Conservation (phyloP, 2,329 filamentous ascomycete species). For the Simplicillium sp. region DNA sequence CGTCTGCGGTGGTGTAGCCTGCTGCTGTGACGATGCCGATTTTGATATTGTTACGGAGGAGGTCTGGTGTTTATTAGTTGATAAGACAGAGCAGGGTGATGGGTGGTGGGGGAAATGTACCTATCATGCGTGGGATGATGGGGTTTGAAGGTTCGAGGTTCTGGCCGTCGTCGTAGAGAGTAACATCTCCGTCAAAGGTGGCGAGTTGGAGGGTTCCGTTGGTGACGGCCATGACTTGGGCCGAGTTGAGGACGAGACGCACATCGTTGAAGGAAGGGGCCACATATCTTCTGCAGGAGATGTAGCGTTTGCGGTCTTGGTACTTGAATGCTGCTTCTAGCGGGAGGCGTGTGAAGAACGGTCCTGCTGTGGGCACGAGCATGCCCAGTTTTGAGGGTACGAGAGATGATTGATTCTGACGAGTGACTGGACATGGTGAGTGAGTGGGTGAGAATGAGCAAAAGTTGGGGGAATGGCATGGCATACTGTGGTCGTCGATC, state of each 20-base stretch:
- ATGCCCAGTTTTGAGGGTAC: conserved; percentile 85
- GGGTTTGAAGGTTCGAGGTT: conserved; percentile 67
- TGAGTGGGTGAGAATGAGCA: conserved; percentile 2
- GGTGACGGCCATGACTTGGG: conserved; percentile 87
- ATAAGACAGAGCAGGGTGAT: not conserved
- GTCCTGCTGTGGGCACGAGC: conserved; percentile 83
- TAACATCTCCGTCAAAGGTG: conserved; percentile 97
- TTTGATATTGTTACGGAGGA: conserved; percentile 69
- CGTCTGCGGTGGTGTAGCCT: conserved; percentile 79
- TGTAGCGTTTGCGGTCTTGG: conserved; percentile 77
- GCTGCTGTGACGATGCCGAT: conserved; percentile 96
- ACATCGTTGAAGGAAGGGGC: conserved; percentile 97
- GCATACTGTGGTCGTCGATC: conserved; percentile 79
- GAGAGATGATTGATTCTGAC: conserved; percentile 54
- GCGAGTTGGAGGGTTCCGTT: conserved; percentile 70
- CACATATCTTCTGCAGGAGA: conserved; percentile 86
- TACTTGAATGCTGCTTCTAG: conserved; percentile 86
- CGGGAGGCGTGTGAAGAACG: conserved; percentile 82
- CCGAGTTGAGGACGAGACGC: conserved; percentile 84
- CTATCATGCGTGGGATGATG: conserved; percentile 56
- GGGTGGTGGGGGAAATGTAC: conserved; percentile 24
- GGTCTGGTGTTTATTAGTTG: conserved; percentile 31
- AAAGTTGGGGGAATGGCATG: not conserved
- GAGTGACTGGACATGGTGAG: conserved; percentile 43
- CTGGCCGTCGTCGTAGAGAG: conserved; percentile 84